Evolutionary conservation across 495 filamentous ascomycete genomes (phyloP), one percentile per base, ranked within the genome.

Genomic region (Penicillium herquei): DNA sequence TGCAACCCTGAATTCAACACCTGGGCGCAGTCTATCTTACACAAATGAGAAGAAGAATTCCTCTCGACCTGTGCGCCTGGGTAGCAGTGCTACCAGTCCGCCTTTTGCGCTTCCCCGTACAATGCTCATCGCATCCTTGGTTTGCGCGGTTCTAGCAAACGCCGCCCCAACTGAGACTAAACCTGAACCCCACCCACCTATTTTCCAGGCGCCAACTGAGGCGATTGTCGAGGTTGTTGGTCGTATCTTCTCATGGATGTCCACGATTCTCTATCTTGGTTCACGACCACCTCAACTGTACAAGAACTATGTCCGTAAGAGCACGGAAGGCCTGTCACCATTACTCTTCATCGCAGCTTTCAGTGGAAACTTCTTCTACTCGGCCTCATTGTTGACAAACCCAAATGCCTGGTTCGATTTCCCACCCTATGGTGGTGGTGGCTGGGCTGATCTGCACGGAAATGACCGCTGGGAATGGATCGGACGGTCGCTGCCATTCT

Each of bases 341-440:
- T 62, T 80, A 2, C 80, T 90, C 39, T 90, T 90, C 70, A 72
- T 83, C 45, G 87, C 87, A 10, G 87, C 87, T 12, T 90, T 90
- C 64, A 79, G 78, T 59, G 87, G 87, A 13, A 90, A 90, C 64
- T 62, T 88, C 45, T 89, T 89, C 75, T 90, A 90, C 72, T 86
- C 84, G 11, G 57, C 75, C 35, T 87, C 86, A 10, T 68, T 90
- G 7, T 63, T 87, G 18, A 77, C 85, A 6, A 90, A 89, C 64
- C 87, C 87, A 6, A 81, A 84, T 52, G 87, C 81, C 32, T 89
- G 86, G 87, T 62, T 69, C 51, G 72, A 83, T 54, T 84, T 80
- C 44, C 70, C 74, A 8, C 73, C 87, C 0, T 83, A 87, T 58
- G 86, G 87, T n/a, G 83, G 83, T 21, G 74, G 81, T 18, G 87